Percentiles rank a stretch among this genome's conserved stretches.
These are phyloP conservation scores for Ustulina deusta DNA, from an alignment of 2,329 filamentous ascomycete species.

Conservation along the genomic window DNA sequence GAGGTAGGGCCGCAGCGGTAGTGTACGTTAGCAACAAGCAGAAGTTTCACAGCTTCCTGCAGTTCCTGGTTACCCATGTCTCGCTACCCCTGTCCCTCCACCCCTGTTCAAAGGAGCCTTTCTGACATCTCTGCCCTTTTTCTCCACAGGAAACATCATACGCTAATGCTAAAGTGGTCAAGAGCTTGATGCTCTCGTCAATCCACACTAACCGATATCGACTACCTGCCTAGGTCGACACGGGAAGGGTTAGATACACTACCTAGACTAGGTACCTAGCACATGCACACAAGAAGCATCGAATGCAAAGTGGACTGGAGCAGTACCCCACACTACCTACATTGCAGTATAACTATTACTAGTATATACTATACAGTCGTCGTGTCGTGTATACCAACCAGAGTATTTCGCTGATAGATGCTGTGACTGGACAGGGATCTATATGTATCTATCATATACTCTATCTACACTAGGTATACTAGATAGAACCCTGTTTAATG, in stretches of 20 bases:
- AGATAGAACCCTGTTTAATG: too few relatives aligned
- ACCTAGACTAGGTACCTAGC: too few relatives aligned
- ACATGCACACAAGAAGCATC: constrained; percentile 22
- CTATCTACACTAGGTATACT: too few relatives aligned
- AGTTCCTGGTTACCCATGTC: constrained; percentile 28
- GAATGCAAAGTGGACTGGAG: constrained; percentile 8
- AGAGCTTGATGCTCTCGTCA: constrained; percentile 18
- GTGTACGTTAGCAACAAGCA: not conserved
- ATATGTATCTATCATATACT: too few relatives aligned
- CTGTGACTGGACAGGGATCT: too few relatives aligned
- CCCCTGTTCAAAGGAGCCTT: not conserved
- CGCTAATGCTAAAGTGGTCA: constrained; percentile 12
- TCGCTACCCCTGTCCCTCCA: constrained; percentile 3
- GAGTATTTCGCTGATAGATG: too few relatives aligned
- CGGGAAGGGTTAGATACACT: constrained; percentile 27
- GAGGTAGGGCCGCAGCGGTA: not conserved
- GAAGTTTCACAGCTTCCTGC: constrained; percentile 33
- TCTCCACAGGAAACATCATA: not conserved
- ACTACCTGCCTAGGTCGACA: constrained; percentile 22
- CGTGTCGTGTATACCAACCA: too few relatives aligned
- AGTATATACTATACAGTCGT: not conserved
- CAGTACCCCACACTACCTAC: not conserved
- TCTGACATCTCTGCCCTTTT: constrained; percentile 18
- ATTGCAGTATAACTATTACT: too few relatives aligned
- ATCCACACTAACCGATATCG: not conserved